These are phyloP conservation scores for Microbotryum silenes-acaulis DNA, from an alignment of 1,284 basidiomycete genomes.

Conservation along the genomic window DNA sequence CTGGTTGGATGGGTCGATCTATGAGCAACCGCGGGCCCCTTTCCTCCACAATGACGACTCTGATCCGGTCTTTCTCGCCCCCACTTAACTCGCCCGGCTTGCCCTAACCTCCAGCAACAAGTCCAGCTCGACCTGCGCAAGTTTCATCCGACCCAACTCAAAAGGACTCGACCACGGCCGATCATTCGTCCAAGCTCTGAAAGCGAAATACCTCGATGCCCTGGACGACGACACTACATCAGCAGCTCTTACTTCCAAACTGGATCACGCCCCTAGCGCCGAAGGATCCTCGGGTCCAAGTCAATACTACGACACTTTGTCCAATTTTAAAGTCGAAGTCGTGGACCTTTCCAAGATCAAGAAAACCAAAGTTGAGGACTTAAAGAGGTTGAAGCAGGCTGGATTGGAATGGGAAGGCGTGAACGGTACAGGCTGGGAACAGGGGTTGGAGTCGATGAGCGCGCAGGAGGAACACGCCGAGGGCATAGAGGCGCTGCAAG, in stretches of 20 bases:
- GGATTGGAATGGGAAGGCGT: slow-evolving; percentile 66
- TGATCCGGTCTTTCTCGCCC: neutral
- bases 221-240: neutral
- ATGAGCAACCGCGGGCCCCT: neutral
- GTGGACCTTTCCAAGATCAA: slow-evolving; percentile 72
- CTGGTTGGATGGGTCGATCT: too few species aligned
- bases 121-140: slow-evolving; percentile 24
- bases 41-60: too few species aligned
- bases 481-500: neutral
- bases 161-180: slow-evolving; percentile 46
- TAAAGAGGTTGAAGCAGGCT: slow-evolving; percentile 63
- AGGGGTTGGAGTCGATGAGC: slow-evolving; percentile 42
- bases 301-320: slow-evolving; percentile 11
- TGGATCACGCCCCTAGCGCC: too few species aligned
- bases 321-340: slow-evolving; percentile 66
- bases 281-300: slow-evolving; percentile 39
- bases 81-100: slow-evolving; percentile 13
- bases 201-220: slow-evolving; percentile 63
- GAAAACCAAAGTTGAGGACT: slow-evolving; percentile 43
- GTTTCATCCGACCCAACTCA: slow-evolving; percentile 34
- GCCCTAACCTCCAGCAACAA: slow-evolving; percentile 1
- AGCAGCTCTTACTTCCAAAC: too few species aligned
- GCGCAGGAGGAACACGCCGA: neutral
- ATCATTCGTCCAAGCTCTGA: slow-evolving; percentile 67
- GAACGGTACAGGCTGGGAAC: slow-evolving; percentile 47